Conservation (phyloP, 345 rosid genomes). For the Ceriops tagal region DNA sequence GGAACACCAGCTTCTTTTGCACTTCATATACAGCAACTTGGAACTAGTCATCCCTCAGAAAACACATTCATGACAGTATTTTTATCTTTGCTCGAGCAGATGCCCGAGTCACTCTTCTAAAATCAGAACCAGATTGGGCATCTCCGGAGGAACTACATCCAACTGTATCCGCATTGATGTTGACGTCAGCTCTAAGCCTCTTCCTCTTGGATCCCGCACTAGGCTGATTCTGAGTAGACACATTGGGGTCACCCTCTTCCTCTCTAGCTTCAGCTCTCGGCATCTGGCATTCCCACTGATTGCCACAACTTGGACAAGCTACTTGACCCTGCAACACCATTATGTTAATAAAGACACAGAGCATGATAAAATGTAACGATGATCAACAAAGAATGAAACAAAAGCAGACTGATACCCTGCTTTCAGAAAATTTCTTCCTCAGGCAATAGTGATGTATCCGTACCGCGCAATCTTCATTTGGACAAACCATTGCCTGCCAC, state of each 20-base stretch:
- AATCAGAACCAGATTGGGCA: constrained; percentile 23
- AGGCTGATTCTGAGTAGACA: constrained; percentile 29
- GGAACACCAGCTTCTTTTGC: too few species aligned
- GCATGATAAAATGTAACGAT: neutral
- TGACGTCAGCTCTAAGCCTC: constrained; percentile 33
- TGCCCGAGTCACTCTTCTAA: constrained; percentile 57
- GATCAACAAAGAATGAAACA: neutral
- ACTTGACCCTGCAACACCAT: constrained; percentile 41
- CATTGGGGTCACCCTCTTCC: constrained; percentile 30
- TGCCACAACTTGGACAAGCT: constrained; percentile 64
- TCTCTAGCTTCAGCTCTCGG: constrained; percentile 49
- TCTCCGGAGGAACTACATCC: constrained; percentile 41
- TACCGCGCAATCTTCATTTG: constrained; percentile 50
- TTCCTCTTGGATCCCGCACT: constrained; percentile 33
- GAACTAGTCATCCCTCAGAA: too few species aligned
- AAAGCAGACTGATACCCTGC: constrained; percentile 34
- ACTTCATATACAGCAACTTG: too few species aligned
- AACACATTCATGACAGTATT: neutral
- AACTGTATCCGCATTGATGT: constrained; percentile 11
- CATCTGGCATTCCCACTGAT: constrained; percentile 42
- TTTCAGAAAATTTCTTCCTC: constrained; percentile 45
- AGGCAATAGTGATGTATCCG: constrained; percentile 86
- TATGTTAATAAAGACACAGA: neutral
- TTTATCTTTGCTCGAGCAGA: constrained; percentile 13
- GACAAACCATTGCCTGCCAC: constrained; percentile 70